Evolutionary conservation across 2,329 filamentous ascomycete species (phyloP).

Genomic region (Furcasterigmium furcatum): DNA sequence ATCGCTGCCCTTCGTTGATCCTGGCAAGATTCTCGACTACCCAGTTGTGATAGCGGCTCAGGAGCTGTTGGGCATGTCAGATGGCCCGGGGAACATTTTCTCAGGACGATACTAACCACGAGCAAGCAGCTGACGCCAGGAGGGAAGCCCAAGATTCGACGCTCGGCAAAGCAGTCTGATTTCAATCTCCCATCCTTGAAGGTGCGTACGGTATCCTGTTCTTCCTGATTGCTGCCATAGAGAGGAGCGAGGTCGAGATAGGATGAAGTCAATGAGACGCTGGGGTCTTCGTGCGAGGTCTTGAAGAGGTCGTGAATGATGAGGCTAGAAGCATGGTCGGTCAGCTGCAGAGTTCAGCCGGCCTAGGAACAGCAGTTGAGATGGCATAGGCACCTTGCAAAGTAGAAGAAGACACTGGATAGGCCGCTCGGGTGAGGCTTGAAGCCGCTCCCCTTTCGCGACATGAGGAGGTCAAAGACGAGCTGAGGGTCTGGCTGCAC

Average conservation of each 20-base stretch:
- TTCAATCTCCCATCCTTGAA: conserved; percentile 47
- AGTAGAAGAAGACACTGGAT: conserved; percentile 43
- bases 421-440: conserved; percentile 32
- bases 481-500: conserved; percentile 12
- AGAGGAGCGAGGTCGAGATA: conserved; percentile 45
- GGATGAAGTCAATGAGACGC: conserved; percentile 32
- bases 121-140: conserved; percentile 48
- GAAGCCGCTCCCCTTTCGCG: conserved; percentile 8
- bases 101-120: conserved; percentile 36
- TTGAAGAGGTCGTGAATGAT: conserved; percentile 50
- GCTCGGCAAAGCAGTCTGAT: conserved; percentile 51
- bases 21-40: conserved; percentile 9
- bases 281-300: conserved; percentile 19
- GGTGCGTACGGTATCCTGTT: conserved; percentile 47
- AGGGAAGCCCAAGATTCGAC: conserved; percentile 45
- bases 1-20: conserved; percentile 39
- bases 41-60: conserved; percentile 33
- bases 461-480: conserved; percentile 15
- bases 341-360: not conserved
- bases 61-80: conserved; percentile 19
- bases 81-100: not conserved
- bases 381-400: too few relatives aligned
- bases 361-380: too few relatives aligned
- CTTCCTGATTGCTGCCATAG: conserved; percentile 48
- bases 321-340: conserved; percentile 28